These are phyloP conservation scores for Saitoella complicata DNA, from an alignment of 805 yeast species.

Conservation along the genomic window DNA sequence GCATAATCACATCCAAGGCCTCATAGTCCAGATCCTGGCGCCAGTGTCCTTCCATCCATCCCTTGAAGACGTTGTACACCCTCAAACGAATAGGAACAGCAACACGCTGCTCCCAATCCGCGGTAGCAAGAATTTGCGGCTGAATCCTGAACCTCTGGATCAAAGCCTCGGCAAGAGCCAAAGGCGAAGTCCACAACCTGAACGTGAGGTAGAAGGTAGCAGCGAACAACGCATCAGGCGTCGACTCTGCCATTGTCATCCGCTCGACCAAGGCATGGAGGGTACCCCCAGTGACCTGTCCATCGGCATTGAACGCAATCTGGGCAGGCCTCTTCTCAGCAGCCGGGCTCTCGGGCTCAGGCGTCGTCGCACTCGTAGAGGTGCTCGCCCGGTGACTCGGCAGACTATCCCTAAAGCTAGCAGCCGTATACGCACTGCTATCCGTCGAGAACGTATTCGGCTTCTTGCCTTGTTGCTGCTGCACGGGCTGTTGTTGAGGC, in stretches of 20 bases:
- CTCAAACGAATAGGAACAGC: conserved; percentile 4
- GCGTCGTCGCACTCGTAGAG: not conserved
- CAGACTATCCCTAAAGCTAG: not conserved
- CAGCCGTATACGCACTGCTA: not conserved
- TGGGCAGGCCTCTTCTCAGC: not conserved
- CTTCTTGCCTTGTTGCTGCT: too few species aligned
- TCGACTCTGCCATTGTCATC: conserved; percentile 53
- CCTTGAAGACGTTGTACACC: conserved; percentile 51
- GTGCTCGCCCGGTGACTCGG: not conserved
- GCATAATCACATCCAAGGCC: conserved; percentile 10
- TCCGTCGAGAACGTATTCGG: not conserved
- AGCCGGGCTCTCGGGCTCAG: not conserved
- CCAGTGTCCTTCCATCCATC: conserved; percentile 91
- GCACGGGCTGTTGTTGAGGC: not conserved
- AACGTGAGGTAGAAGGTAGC: conserved; percentile 60
- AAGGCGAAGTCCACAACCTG: conserved; percentile 53
- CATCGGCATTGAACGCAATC: conserved; percentile 38
- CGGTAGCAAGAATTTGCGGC: conserved; percentile 6
- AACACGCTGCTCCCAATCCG: not conserved
- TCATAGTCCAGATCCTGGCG: conserved; percentile 9
- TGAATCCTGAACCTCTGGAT: conserved; percentile 38
- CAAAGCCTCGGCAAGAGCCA: conserved; percentile 41
- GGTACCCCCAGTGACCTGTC: conserved; percentile 70
- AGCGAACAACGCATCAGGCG: conserved; percentile 42
- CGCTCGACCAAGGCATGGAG: conserved; percentile 62